These are phyloP conservation scores for Ustilago curta DNA, from an alignment of 1,284 basidiomycete species.

Conservation along the genomic window DNA sequence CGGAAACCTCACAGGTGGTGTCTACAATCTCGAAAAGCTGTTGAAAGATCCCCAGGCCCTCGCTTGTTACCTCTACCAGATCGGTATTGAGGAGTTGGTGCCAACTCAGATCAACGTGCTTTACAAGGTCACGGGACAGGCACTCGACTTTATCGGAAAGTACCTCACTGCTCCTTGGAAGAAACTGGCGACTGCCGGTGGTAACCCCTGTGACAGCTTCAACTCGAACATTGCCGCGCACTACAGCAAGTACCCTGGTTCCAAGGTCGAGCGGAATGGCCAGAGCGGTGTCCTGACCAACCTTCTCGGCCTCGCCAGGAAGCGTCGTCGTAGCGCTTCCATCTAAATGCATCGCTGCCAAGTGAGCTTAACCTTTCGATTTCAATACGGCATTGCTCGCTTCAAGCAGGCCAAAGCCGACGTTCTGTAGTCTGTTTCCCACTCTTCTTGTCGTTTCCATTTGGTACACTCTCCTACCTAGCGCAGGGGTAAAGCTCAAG, in stretches of 20 bases:
- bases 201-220: conserved; percentile 45
- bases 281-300: conserved; percentile 27
- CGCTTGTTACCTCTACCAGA: conserved; percentile 55
- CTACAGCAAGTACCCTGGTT: conserved; percentile 49
- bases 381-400: no score
- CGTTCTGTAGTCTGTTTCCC: no score
- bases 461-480: no score
- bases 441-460: no score
- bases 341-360: no score
- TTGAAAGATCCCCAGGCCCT: conserved; percentile 42
- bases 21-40: conserved; percentile 32
- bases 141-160: conserved; percentile 49
- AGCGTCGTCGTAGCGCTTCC: conserved; percentile 10
- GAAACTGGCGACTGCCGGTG: conserved; percentile 39
- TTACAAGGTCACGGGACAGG: conserved; percentile 46
- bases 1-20: conserved; percentile 51
- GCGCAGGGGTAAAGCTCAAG: no score
- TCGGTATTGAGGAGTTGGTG: conserved; percentile 41
- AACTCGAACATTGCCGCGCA: conserved; percentile 23
- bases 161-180: conserved; percentile 32
- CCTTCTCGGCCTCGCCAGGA: conserved; percentile 19
- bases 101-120: conserved; percentile 48
- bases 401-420: no score
- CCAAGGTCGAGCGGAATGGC: conserved; percentile 38
- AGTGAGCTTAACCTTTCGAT: no score